Conservation (phyloP, 2,329 filamentous ascomycete species). For the Westerdykella sp. region DNA sequence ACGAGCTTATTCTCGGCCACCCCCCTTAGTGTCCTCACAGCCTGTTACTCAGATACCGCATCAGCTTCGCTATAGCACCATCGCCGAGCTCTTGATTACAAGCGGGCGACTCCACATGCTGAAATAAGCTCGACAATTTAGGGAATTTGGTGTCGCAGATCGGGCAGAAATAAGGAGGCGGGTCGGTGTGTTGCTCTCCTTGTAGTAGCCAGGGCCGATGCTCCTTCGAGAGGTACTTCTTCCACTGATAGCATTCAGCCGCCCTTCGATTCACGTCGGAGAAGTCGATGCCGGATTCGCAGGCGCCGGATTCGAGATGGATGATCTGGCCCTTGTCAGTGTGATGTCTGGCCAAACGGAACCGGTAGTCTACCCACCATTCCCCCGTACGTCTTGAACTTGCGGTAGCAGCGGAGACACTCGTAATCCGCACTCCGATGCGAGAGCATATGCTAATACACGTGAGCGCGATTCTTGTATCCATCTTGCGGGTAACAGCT, state of each 20-base stretch:
- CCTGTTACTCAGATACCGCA: background rate
- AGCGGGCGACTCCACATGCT: constrained; percentile 3
- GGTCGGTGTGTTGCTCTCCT: background rate
- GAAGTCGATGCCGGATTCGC: constrained; percentile 8
- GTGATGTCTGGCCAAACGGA: background rate
- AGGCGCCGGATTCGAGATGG: constrained; percentile 10
- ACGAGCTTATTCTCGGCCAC: too few relatives aligned
- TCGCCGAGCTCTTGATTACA: constrained; percentile 1
- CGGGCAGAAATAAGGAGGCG: background rate
- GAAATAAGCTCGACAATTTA: constrained; percentile 5
- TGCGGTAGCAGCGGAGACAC: constrained; percentile 8
- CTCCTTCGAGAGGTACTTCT: constrained; percentile 13
- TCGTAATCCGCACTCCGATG: constrained; percentile 3
- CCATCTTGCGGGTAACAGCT: too few relatives aligned
- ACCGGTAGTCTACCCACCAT: constrained; percentile 4
- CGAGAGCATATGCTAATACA: constrained; percentile 1
- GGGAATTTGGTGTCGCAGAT: background rate
- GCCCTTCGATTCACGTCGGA: constrained; percentile 13
- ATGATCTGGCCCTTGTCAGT: constrained; percentile 3
- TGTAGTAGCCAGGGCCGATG: constrained; percentile 11
- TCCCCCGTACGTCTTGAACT: constrained; percentile 12
- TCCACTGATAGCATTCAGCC: constrained; percentile 14
- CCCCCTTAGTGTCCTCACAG: too few relatives aligned
- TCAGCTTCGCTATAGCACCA: background rate
- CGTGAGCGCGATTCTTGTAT: too few relatives aligned